Evolutionary conservation across 2,329 filamentous ascomycete species (phyloP), one percentile per base, ranked within the genome.

Genomic region (Leptographium lundbergii): DNA sequence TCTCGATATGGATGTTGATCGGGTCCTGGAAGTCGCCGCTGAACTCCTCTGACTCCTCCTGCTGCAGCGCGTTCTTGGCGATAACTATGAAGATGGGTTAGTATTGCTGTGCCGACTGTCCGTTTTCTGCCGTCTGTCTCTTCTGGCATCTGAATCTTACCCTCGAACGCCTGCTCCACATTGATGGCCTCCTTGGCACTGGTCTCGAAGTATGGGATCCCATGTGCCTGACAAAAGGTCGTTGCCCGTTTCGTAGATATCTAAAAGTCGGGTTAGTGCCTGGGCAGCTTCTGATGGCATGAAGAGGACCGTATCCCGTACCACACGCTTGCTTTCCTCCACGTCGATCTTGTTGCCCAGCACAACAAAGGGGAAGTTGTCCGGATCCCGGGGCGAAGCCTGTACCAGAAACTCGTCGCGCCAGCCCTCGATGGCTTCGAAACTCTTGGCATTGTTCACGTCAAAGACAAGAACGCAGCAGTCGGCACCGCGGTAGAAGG

Each of bases 281-380:
- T 17, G 22, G 34, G n/a, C 25, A 48, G 25, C 11, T 32, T 25
- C 27, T 13, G 42, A 17, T 10, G 39, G 25, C 2, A n/a, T 25
- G n/a, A 29, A 13, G 29, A 14, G 27, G 4, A n/a, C 36, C 53
- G 22, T 22, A 34, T 19, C 34, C 72, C 81, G 66, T 70, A 88
- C 88, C 79, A 94, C 90, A 72, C 94, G 83, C 81, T 96, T 96
- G 79, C 87, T 95, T 76, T 97, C 94, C 72, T 96, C 94, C 53
- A 96, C 87, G 76, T 99, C 94, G 68, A 99, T 95, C 81, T 99
- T 99, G 81, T 99, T 99, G 60, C 94, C 94, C 61, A 99, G 83
- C 47, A 99, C 94, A 61, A 96, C 94, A 71, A 99, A 99, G 56
- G 94, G 94, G 73, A 99, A 99, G 73, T 88, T 96, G 72, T 96